phyloP scores from a whole-genome alignment of 805 yeast genomes.

The Spathaspora passalidarum region DNA sequence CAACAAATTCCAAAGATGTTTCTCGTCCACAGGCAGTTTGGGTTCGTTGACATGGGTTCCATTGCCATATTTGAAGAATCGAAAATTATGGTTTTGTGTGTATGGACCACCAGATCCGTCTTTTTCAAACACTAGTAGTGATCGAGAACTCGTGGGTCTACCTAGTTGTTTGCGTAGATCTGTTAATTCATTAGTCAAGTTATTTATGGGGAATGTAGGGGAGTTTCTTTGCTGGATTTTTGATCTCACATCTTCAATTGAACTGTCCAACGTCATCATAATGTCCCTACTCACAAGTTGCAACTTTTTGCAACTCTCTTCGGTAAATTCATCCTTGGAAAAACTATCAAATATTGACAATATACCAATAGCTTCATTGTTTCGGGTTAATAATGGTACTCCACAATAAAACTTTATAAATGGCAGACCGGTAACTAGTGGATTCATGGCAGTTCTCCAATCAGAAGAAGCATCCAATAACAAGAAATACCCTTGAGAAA shows the following conservation, averaged over 20 bases:
- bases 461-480: conserved; percentile 60
- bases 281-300: conserved; percentile 39
- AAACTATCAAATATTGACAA: conserved; percentile 55
- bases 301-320: conserved; percentile 31
- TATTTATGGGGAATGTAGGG: conserved; percentile 4
- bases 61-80: conserved; percentile 29
- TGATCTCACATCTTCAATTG: conserved; percentile 17
- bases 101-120: conserved; percentile 68
- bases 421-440: conserved; percentile 62
- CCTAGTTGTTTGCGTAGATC: conserved; percentile 27
- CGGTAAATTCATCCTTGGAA: conserved; percentile 36
- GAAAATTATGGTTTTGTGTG: conserved; percentile 45
- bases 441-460: conserved; percentile 66
- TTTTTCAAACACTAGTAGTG: conserved; percentile 46
- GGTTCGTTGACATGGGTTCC: neutral
- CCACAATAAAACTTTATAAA: conserved; percentile 61
- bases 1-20: conserved; percentile 34
- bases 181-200: conserved; percentile 17
- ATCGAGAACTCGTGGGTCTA: conserved; percentile 48
- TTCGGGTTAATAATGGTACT: conserved; percentile 47
- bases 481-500: conserved; percentile 54
- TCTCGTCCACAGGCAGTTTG: conserved; percentile 8
- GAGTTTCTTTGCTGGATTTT: conserved; percentile 11
- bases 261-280: conserved; percentile 38
- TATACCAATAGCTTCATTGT: conserved; percentile 51